Base-by-base conservation (phyloP, 2,329 filamentous ascomycete species). In the Aspergillus ochraceus region DNA sequence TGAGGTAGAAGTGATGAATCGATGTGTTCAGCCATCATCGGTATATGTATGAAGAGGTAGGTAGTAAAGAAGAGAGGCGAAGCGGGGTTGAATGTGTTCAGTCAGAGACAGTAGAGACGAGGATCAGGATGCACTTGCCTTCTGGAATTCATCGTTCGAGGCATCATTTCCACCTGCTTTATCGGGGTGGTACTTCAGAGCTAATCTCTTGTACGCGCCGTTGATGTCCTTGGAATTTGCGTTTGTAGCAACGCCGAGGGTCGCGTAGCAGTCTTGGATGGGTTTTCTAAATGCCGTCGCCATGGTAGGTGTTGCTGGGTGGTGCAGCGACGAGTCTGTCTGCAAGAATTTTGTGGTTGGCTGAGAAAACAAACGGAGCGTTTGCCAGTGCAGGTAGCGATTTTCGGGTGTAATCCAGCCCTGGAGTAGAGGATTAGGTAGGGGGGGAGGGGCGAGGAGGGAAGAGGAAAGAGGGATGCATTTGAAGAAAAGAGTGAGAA, bases 171-270 rank as follows among this genome's bases (percentile, higher is more conserved):
- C 54, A 20, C 64, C 65, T 45, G 62, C 57, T 58, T 76, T 76
- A 62, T 76, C 74, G 2, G 74, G 74, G 50, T 76, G 73, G 53
- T 68, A 60, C 50, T 70, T 71, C 26, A 77, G 59, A 8, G 72
- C 72, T n/a, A 76, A 68, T 45, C 57, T 66, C 42, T 71, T 75
- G 63, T 74, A 77, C 3, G 73, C 69, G 29, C 61, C 63, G 53
- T 73, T 74, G 58, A 76, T 75, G 6, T 74, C 72, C 36, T 70
- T 68, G 42, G 66, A 30, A 2, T 63, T 64, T n/a, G 72, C 68
- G 46, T 71, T 24, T 9, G 39, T 57, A 3, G 60, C 10, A n/a
- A 75, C 64, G 1, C 67, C 69, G 9, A 76, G 65, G 32, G 68
- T 58, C 6, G 64, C 58, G 49, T 76, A 76, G 57, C 65, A 66